Percentiles rank a stretch among this genome's conserved stretches.
phyloP scores from a whole-genome alignment of 208 protist species.

The Leishmania turanica region DNA sequence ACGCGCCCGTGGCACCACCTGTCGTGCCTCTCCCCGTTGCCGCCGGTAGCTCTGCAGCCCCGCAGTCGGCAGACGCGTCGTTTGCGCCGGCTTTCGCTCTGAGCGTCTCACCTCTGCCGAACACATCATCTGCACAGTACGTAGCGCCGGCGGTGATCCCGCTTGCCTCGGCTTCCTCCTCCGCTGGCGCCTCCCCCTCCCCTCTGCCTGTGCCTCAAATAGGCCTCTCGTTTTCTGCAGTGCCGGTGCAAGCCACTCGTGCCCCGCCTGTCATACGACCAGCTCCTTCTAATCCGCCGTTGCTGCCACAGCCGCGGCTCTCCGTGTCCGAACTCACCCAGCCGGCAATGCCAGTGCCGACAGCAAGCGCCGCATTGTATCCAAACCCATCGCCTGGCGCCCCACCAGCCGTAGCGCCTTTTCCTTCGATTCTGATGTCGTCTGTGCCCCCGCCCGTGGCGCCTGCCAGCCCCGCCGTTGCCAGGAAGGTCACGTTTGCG shows the following conservation, averaged over 20 bases:
- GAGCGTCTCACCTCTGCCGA: background rate
- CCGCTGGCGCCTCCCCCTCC: background rate
- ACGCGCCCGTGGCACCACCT: background rate
- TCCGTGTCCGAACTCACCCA: background rate
- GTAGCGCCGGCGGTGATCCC: background rate
- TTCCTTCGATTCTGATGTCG: background rate
- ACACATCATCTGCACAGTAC: background rate
- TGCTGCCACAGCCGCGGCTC: background rate
- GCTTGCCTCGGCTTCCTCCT: background rate
- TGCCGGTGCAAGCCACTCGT: background rate
- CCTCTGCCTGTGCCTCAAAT: background rate
- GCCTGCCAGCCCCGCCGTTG: background rate
- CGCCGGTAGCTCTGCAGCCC: background rate
- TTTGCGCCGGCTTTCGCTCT: background rate
- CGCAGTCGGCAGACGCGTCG: background rate
- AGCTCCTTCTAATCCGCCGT: background rate
- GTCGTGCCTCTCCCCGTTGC: background rate
- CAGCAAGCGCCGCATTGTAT: background rate
- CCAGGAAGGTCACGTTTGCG: conserved; percentile 1
- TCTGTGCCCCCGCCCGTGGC: background rate
- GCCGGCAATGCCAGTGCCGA: conserved; percentile 1
- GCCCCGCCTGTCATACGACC: background rate
- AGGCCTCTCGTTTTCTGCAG: background rate
- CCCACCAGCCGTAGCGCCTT: background rate
- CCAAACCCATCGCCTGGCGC: background rate